Percentiles rank a stretch among this genome's conserved stretches.
Evolutionary conservation across 2,329 filamentous ascomycete species (phyloP).

Genomic region (Hymenoscyphus infarciens): DNA sequence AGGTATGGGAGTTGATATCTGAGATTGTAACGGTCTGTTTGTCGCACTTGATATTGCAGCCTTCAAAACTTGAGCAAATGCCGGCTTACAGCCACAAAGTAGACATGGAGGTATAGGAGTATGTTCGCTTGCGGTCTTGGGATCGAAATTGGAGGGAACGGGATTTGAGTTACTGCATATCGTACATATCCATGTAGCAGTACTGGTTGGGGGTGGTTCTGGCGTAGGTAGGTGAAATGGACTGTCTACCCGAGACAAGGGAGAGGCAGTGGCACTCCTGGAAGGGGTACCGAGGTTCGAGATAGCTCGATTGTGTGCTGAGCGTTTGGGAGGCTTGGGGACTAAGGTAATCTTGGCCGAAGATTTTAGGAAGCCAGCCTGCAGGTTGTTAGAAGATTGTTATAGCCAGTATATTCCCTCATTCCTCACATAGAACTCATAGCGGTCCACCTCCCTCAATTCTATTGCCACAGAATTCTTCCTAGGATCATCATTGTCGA

Average conservation of each 20-base stretch:
- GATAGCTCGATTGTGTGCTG: conserved; percentile 52
- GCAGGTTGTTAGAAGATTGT: conserved; percentile 23
- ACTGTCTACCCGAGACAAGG: conserved; percentile 43
- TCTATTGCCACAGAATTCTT: conserved; percentile 82
- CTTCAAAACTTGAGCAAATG: conserved; percentile 77
- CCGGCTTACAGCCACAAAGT: conserved; percentile 90
- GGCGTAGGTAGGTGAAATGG: conserved; percentile 43
- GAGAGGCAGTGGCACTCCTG: conserved; percentile 45
- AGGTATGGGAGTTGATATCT: conserved; percentile 32
- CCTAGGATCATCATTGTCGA: conserved; percentile 82
- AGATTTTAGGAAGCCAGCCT: conserved; percentile 91
- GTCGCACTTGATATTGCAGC: conserved; percentile 75
- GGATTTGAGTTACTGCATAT: conserved; percentile 96
- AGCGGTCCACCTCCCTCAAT: conserved; percentile 84
- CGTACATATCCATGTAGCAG: conserved; percentile 88
- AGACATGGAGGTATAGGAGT: conserved; percentile 83
- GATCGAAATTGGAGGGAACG: conserved; percentile 90
- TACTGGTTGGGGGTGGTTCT: conserved; percentile 48
- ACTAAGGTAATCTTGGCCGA: conserved; percentile 89
- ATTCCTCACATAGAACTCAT: conserved; percentile 74
- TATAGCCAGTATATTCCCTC: conserved; percentile 2
- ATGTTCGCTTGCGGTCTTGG: conserved; percentile 71
- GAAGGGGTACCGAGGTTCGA: conserved; percentile 45
- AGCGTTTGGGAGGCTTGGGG: conserved; percentile 72
- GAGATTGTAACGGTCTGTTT: conserved; percentile 43